Base-by-base conservation (phyloP, 306 rosid species). In the Lupinus albus region DNA sequence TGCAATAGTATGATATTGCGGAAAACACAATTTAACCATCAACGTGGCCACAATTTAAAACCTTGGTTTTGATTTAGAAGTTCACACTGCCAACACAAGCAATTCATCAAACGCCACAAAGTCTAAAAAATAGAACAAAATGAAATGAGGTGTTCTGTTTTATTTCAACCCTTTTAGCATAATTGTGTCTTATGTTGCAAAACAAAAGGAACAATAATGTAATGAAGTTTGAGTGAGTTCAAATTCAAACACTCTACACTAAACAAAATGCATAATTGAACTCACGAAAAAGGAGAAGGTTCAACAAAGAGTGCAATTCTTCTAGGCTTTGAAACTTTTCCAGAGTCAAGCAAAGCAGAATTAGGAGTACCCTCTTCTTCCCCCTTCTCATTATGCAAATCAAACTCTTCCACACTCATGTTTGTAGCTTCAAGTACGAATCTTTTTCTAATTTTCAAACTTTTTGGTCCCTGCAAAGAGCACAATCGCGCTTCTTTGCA, bases 251-350 rank as follows among this genome's bases (percentile, higher is more conserved):
- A 35, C 25, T 46, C 67, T 46, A 75, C 55, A 46, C 48, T 18
- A 2, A 57, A 16, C 4, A 68, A 8, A 9, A 1, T 4, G 18
- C 60, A 55, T 48, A 38, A 47, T 30, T 48, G 63, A 18, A 74
- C 97, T 85, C 79, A 94, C 99, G 99, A 91, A 68, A 94, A 94
- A 2, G 99, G 99, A 58, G 99, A 94, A 82, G 99, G 99, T 76
- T 94, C 99, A 17, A 94, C 96, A 66, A 94, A 94, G 58, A 94
- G 91, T 67, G 95, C 99, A 85, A 94, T 94, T 77, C 99, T 82
- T 14, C 97, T 88, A 70, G 99, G 99, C 58, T 74, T 88, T 0
- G 91, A 83, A 68, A 76, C 82, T 64, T 7, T 72, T 61, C 84
- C 89, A 0, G 86, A 20, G 42, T 83, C 95, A 53, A 89, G 61